Conservation (phyloP, 202 grass and related monocot species). For the Setaria viridis region DNA sequence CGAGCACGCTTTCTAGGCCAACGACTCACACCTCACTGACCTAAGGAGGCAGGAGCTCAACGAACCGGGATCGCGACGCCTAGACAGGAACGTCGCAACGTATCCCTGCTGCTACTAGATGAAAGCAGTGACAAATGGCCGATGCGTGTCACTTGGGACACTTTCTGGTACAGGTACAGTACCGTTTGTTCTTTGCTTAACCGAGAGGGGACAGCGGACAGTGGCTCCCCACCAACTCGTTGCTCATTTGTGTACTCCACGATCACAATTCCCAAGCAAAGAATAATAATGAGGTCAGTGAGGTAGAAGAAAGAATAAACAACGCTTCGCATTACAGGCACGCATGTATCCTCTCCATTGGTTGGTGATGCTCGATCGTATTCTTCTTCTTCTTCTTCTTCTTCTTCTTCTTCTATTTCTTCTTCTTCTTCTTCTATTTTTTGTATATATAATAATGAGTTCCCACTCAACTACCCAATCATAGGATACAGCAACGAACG, state of each 20-base stretch:
- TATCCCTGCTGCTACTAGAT: neutral
- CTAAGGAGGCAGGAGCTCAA: neutral
- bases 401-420: too few species aligned
- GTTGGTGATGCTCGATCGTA: neutral
- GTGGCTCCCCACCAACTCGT: conserved; percentile 7
- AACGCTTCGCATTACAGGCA: conserved; percentile 18
- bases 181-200: conserved; percentile 12
- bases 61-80: conserved; percentile 36
- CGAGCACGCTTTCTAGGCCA: neutral
- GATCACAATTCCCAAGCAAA: neutral
- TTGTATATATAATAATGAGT: neutral
- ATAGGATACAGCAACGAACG: neutral
- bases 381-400: too few species aligned
- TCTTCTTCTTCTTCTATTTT: too few species aligned
- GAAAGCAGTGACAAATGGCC: neutral
- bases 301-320: conserved; percentile 44
- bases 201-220: conserved; percentile 15
- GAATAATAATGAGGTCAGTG: too few species aligned
- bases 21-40: neutral
- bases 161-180: neutral
- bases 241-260: neutral
- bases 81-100: neutral
- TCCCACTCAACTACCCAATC: conserved; percentile 13
- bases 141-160: neutral
- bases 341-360: neutral